A percentile compares a stretch with the other conserved stretches of the same genome.
These are phyloP conservation scores for Nectriaceae sp. DNA, from an alignment of 2,329 filamentous ascomycete genomes.

Conservation along the genomic window DNA sequence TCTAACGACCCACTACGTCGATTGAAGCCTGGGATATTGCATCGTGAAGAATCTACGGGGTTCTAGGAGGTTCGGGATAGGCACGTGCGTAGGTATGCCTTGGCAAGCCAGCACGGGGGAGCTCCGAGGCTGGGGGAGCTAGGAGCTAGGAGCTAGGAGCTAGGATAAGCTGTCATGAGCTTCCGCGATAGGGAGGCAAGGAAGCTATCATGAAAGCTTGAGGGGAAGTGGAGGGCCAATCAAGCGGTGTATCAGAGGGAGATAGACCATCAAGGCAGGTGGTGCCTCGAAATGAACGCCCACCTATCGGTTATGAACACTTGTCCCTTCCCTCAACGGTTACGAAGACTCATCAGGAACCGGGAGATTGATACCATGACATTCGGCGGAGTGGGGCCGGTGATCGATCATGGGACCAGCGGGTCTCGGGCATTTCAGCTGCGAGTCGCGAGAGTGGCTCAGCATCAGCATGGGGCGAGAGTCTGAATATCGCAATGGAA, in stretches of 20 bases:
- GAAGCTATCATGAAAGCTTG: no score
- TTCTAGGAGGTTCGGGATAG: neutral
- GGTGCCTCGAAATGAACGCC: no score
- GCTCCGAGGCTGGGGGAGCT: no score
- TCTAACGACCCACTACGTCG: neutral
- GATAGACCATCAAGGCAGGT: no score
- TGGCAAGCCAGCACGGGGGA: no score
- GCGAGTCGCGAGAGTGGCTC: neutral
- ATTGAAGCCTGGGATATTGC: neutral
- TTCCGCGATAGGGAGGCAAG: no score
- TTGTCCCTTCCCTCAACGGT: no score
- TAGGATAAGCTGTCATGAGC: neutral
- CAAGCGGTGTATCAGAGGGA: no score
- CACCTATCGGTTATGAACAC: constrained; percentile 9
- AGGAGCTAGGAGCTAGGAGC: no score
- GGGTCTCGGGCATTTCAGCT: neutral
- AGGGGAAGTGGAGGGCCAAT: no score
- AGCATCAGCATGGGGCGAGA: neutral
- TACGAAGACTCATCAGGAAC: neutral
- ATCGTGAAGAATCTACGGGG: neutral
- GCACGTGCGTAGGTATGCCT: neutral
- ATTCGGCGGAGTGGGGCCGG: neutral
- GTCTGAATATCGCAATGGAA: neutral
- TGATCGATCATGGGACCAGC: neutral
- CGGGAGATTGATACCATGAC: neutral